Percentiles rank a stretch among this genome's conserved stretches.
Conservation (phyloP, 306 rosid species). For the Rubus idaeus region DNA sequence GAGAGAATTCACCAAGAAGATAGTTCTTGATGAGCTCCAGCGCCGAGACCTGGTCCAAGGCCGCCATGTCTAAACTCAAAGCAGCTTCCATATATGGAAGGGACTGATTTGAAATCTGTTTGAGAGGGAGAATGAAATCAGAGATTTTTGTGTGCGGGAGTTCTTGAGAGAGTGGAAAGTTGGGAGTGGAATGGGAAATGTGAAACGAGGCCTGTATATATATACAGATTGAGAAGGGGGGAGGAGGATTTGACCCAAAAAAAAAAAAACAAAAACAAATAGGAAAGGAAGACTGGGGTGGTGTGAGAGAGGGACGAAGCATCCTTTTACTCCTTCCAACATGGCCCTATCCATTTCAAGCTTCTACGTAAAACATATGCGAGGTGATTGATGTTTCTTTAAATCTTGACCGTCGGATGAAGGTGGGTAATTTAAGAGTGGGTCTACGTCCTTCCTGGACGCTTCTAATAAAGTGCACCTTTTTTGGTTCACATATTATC, state of each 20-base stretch:
- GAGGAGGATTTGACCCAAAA: not conserved
- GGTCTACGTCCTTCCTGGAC: not conserved
- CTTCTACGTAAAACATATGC: not conserved
- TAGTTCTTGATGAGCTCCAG: slow-evolving; percentile 55
- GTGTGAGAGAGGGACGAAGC: not conserved
- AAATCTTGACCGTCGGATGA: not conserved
- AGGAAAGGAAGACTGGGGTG: not conserved
- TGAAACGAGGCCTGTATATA: not conserved
- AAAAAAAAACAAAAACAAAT: not conserved
- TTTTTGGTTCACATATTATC: not conserved
- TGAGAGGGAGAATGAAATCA: not conserved
- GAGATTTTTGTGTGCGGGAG: not conserved
- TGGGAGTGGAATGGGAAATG: slow-evolving; percentile 10
- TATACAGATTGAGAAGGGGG: not conserved
- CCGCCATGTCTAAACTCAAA: slow-evolving; percentile 38
- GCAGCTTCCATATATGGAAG: not conserved
- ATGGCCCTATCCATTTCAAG: not conserved
- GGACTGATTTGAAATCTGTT: not conserved
- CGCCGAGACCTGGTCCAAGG: slow-evolving; percentile 31
- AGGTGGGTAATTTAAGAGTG: too few species aligned
- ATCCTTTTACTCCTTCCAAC: not conserved
- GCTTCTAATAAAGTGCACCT: not conserved
- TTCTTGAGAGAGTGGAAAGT: not conserved
- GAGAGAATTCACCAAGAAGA: slow-evolving; percentile 71
- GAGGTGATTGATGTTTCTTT: not conserved